Conservation (phyloP, 805 yeast genomes). For the Priceomyces fermenticarens region DNA sequence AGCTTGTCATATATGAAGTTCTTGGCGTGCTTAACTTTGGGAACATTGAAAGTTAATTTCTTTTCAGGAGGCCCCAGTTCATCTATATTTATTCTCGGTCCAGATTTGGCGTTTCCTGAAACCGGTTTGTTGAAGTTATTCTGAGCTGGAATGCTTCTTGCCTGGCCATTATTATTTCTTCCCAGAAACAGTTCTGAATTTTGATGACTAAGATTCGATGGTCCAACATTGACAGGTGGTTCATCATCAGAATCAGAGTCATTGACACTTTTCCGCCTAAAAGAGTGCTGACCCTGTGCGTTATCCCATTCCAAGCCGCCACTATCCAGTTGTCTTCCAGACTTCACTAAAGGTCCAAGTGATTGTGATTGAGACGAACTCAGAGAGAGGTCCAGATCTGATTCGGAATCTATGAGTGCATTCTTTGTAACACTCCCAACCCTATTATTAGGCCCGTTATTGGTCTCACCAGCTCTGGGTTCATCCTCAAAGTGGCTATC, state of each 20-base stretch:
- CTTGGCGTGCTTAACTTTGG: constrained; percentile 7
- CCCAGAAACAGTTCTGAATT: neutral
- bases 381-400: constrained; percentile 33
- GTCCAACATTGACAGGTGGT: neutral
- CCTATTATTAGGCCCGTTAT: constrained; percentile 4
- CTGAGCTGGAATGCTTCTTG: neutral
- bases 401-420: constrained; percentile 28
- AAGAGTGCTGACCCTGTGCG: neutral
- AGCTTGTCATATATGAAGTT: constrained; percentile 6
- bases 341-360: neutral
- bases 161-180: neutral
- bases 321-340: neutral
- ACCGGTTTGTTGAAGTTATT: neutral
- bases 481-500: constrained; percentile 13
- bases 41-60: constrained; percentile 10
- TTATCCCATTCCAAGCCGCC: constrained; percentile 4
- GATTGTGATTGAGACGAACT: constrained; percentile 17
- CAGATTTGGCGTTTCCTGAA: neutral
- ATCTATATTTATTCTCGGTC: neutral
- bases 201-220: too few species aligned
- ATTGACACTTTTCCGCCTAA: neutral
- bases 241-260: neutral
- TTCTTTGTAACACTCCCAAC: constrained; percentile 6
- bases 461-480: constrained; percentile 1
- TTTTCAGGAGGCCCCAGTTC: constrained; percentile 6